phyloP scores from a whole-genome alignment of 176 grass and related monocot species.

The Zizania latifolia region DNA sequence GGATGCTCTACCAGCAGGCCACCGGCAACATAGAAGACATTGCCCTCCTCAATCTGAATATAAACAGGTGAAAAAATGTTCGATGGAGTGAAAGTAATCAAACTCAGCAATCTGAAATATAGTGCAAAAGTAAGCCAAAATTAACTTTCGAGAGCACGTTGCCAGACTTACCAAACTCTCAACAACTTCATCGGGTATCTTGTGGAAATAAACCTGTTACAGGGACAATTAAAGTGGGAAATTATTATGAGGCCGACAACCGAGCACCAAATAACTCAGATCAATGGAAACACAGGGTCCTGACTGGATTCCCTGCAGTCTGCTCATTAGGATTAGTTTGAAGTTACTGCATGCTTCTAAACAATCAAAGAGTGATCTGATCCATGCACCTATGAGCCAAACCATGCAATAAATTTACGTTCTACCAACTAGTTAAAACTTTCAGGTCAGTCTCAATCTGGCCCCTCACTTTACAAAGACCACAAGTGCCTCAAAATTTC shows the following conservation, averaged over 20 bases:
- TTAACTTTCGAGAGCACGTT: not conserved
- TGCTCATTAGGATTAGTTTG: not conserved
- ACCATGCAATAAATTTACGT: not conserved
- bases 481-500: not conserved
- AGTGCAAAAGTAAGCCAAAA: not conserved
- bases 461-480: not conserved
- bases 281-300: not conserved
- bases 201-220: slow-evolving; percentile 89
- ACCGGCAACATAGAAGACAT: slow-evolving; percentile 90
- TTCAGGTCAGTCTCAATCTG: not conserved
- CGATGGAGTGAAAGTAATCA: not conserved
- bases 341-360: not conserved
- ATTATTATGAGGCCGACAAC: slow-evolving; percentile 18
- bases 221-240: slow-evolving; percentile 19
- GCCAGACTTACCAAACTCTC: slow-evolving; percentile 69
- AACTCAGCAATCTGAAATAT: not conserved
- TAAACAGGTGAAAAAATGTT: slow-evolving; percentile 5
- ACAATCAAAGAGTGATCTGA: not conserved
- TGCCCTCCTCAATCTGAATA: slow-evolving; percentile 71
- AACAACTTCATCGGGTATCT: slow-evolving; percentile 77
- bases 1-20: slow-evolving; percentile 92
- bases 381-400: not conserved
- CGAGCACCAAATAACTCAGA: not conserved
- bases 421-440: slow-evolving; percentile 4
- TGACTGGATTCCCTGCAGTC: not conserved